Base-by-base conservation (phyloP, 148 eudicot genomes). In the Diospyros kaki region DNA sequence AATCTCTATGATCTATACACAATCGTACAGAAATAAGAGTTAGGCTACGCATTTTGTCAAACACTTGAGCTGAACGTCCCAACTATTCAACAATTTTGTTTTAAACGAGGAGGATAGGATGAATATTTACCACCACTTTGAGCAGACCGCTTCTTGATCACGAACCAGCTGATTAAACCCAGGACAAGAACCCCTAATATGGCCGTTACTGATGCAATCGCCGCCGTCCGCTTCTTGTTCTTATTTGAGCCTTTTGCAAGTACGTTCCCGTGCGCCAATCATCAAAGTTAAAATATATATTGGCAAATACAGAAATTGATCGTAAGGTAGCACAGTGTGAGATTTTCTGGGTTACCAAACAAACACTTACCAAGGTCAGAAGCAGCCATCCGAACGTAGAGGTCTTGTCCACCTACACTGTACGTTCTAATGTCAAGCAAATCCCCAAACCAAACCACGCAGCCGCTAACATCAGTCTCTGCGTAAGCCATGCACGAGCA, bases 401-500 rank as follows among this genome's bases (percentile, higher is more conserved):
- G 51, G 18, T 70, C 75, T 42, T 75, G 72, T 51, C 75, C 80
- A 64, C 71, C 71, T 48, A 56, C 58, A 55, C 4, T 9, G 18
- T 63, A 70, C 44, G 53, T 17, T 71, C 70, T 75, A 39, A 65
- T 69, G 14, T 80, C 82, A 4, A 70, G 40, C 66, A 80, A 72
- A 7, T 69, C 75, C 10, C 66, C 65, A 58, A 63, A 69, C 82
- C 82, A 80, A 0, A 46, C 41, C 53, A 75, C 15, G 53, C 82
- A 80, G 4, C 78, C 78, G 63, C 48, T 75, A 18, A 58, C 52
- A 1, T 52, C 67, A 28, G 74, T 65, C 9, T 2, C 28, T 3
- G 82, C 78, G 64, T 75, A 80, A 55, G 82, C 82, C 66, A 71
- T 65, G 41, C 82, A 79, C 4, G 82, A 79, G 44, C 82, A 74